Evolutionary conservation across 129 eudicot genomes (phyloP).

Genomic region (Cynara cardunculus): DNA sequence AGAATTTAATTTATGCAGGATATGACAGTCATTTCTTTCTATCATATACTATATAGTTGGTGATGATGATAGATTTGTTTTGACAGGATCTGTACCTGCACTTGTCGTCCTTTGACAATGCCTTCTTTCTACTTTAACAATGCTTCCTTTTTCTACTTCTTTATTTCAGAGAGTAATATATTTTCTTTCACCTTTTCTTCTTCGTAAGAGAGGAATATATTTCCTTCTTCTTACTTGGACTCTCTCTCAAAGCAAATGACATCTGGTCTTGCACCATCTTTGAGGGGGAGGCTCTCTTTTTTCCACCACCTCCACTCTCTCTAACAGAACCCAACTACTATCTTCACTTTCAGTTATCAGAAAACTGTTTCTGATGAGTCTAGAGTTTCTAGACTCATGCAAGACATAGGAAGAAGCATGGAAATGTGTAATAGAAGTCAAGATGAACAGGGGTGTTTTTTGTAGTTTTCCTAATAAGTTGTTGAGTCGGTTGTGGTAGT

Average conservation of each 20-base stretch:
- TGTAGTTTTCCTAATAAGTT: not conserved
- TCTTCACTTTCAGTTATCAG: not conserved
- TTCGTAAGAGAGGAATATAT: not conserved
- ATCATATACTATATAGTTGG: slow-evolving; percentile 3
- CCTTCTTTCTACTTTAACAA: not conserved
- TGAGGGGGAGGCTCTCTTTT: not conserved
- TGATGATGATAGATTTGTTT: not conserved
- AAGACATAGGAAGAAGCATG: not conserved
- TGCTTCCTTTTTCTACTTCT: not conserved
- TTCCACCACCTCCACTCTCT: not conserved
- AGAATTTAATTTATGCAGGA: not conserved
- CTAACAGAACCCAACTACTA: not conserved
- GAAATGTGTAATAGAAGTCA: not conserved
- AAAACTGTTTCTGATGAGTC: not conserved
- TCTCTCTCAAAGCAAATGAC: not conserved
- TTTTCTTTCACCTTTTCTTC: not conserved
- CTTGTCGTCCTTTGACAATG: not conserved
- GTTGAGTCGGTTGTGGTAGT: not conserved
- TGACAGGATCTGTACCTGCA: not conserved
- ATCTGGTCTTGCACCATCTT: not conserved
- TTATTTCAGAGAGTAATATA: not conserved
- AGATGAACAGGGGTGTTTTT: not conserved
- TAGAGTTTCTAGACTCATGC: not conserved
- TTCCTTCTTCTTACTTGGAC: not conserved
- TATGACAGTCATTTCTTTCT: not conserved